These are phyloP conservation scores for Aspergillus eucalypticola DNA, from an alignment of 2,329 filamentous ascomycete genomes.

Conservation along the genomic window DNA sequence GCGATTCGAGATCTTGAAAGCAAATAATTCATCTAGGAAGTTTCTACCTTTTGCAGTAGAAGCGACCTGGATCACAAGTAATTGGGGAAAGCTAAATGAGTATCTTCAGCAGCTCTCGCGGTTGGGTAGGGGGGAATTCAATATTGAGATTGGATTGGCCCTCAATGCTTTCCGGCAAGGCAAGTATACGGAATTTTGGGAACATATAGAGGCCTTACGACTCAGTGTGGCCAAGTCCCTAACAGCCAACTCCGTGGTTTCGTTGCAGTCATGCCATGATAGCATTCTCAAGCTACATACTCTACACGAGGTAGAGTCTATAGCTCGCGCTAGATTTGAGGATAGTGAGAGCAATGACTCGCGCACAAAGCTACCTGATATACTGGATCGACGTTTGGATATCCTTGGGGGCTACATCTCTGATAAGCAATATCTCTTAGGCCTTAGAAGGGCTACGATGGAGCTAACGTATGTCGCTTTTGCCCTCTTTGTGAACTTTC, in stretches of 20 bases:
- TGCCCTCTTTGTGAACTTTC: background rate
- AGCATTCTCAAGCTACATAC: slow-evolving; percentile 84
- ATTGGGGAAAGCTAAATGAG: slow-evolving; percentile 73
- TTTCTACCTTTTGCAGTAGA: slow-evolving; percentile 84
- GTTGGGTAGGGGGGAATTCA: slow-evolving; percentile 66
- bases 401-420: slow-evolving; percentile 83
- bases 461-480: slow-evolving; percentile 56
- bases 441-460: slow-evolving; percentile 84
- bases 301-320: slow-evolving; percentile 80
- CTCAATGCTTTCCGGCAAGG: slow-evolving; percentile 61
- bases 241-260: slow-evolving; percentile 74
- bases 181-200: slow-evolving; percentile 54
- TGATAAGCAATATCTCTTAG: slow-evolving; percentile 92
- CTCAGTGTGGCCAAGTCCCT: slow-evolving; percentile 71
- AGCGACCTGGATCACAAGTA: slow-evolving; percentile 84
- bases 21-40: slow-evolving; percentile 55
- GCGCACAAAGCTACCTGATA: slow-evolving; percentile 46
- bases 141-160: slow-evolving; percentile 73
- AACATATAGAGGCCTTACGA: slow-evolving; percentile 65
- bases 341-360: slow-evolving; percentile 10
- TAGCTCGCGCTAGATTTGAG: slow-evolving; percentile 55
- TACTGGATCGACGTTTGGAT: slow-evolving; percentile 76
- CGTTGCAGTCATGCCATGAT: slow-evolving; percentile 80
- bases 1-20: slow-evolving; percentile 75
- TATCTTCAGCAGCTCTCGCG: slow-evolving; percentile 54